Base-by-base conservation (phyloP, 2,329 filamentous ascomycete species). In the Teratosphaeria gauchensis region DNA sequence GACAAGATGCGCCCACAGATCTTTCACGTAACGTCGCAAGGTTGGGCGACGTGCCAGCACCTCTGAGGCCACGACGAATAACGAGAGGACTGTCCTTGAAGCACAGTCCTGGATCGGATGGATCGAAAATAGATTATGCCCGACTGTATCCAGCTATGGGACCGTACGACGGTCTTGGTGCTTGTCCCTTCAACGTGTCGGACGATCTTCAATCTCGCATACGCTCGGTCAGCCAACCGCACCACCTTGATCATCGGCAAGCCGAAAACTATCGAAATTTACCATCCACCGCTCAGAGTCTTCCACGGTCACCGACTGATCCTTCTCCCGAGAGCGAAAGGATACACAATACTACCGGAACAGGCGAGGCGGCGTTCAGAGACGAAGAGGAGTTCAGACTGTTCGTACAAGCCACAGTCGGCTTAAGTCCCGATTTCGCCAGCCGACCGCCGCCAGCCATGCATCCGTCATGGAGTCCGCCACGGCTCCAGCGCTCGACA, bases 321-420 rank as follows among this genome's bases (percentile, higher is more conserved):
- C 62, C 67, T 51, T 61, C 63, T 19, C 55, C 63, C 9, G 57
- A 61, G 14, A 48, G 53, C 28, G 51, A 59, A 51, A 57, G 63
- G 24, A 58, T 57, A 33, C 60, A 61, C 16, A 64, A 57, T 51
- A 51, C 53, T 2, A 59, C 46, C 2, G 60, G 58, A 42, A 56
- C 58, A 0, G 56, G 54, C 21, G 68, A 69, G 32, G 63, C 62
- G 3, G 64, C 66, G 4, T 69, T 71, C 59, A 62, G 61, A 5
- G 64, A 68, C 54, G 65, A 67, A 51, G 62, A 67, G 52, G 69
- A 72, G 32, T 68, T 70, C 55, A 62, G 64, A 28, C 58, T 72
- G 3, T 72, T 72, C 53, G 69, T 66, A 4, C 65, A 69, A 53
- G 70, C 70, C 12, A 72, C 69, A 4, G 67, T 66, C 12, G 70